These are phyloP conservation scores for Aphanomyces invadans DNA, from an alignment of 352 stramenopile species.

Conservation along the genomic window DNA sequence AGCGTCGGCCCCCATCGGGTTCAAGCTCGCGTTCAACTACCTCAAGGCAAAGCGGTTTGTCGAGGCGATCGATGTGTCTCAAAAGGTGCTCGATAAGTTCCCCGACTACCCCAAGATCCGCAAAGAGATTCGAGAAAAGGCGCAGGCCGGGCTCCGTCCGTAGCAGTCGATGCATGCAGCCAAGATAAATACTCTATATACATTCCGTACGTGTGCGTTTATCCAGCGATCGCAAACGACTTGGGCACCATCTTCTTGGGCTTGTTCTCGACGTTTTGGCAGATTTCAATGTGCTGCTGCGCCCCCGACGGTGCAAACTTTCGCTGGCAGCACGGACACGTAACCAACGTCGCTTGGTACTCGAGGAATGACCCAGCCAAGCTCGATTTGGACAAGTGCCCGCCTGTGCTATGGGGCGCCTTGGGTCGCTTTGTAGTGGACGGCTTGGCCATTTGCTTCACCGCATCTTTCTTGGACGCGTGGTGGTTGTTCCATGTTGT, in stretches of 20 bases:
- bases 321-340: conserved; percentile 70
- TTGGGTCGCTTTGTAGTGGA: neutral
- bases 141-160: conserved; percentile 78
- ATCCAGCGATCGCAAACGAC: conserved; percentile 56
- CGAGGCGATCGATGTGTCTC: conserved; percentile 86
- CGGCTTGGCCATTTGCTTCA: conserved; percentile 1
- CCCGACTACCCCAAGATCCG: conserved; percentile 92
- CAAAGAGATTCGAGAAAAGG: conserved; percentile 92
- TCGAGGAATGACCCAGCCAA: conserved; percentile 65
- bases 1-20: conserved; percentile 83
- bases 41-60: conserved; percentile 90
- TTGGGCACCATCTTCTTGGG: conserved; percentile 60
- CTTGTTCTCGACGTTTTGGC: conserved; percentile 71
- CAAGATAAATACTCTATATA: neutral
- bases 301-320: conserved; percentile 75
- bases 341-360: conserved; percentile 66
- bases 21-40: conserved; percentile 95
- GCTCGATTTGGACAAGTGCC: conserved; percentile 36
- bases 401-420: neutral
- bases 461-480: conserved; percentile 7
- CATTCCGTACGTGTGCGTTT: no score
- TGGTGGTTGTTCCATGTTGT: conserved; percentile 41
- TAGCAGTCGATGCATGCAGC: conserved; percentile 31
- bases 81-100: conserved; percentile 90
- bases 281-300: conserved; percentile 81